Conservation (phyloP, 805 yeast species). For the Saccharomycopsis oosterbeekiorum region DNA sequence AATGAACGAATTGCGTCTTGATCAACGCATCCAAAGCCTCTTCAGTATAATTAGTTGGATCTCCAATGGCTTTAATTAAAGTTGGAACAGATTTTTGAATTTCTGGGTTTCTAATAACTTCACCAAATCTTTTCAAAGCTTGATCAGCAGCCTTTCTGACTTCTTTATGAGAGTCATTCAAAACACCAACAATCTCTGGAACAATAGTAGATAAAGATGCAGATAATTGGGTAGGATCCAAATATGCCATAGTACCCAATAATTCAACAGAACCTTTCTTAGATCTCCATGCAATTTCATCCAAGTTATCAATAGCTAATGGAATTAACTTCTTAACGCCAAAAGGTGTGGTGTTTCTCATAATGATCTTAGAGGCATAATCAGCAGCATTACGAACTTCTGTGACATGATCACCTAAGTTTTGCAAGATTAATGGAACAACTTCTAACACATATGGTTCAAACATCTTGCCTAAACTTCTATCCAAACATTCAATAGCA, state of each 20-base stretch:
- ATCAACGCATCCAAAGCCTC: conserved; percentile 77
- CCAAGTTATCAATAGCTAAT: conserved; percentile 73
- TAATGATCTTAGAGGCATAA: conserved; percentile 74
- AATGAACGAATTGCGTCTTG: conserved; percentile 90
- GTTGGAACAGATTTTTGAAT: conserved; percentile 85
- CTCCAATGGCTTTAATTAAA: conserved; percentile 86
- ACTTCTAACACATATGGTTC: conserved; percentile 93
- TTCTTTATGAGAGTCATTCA: conserved; percentile 93
- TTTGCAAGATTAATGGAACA: conserved; percentile 68
- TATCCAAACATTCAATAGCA: conserved; percentile 77
- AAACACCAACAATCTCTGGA: conserved; percentile 92
- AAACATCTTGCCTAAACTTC: conserved; percentile 61
- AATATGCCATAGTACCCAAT: conserved; percentile 94
- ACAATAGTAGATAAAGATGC: conserved; percentile 81
- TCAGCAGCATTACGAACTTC: conserved; percentile 89
- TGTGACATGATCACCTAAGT: conserved; percentile 73
- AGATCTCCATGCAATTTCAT: conserved; percentile 90
- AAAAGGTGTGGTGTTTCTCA: conserved; percentile 84
- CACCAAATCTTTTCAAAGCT: conserved; percentile 85
- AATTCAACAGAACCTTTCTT: conserved; percentile 95
- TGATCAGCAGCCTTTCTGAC: conserved; percentile 92
- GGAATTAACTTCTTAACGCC: conserved; percentile 92
- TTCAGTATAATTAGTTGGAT: conserved; percentile 86
- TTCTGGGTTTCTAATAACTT: conserved; percentile 94
- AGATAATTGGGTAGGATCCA: conserved; percentile 90